Evolutionary conservation across 352 stramenopile genomes (phyloP).

Genomic region (Thalassiosira sp.): DNA sequence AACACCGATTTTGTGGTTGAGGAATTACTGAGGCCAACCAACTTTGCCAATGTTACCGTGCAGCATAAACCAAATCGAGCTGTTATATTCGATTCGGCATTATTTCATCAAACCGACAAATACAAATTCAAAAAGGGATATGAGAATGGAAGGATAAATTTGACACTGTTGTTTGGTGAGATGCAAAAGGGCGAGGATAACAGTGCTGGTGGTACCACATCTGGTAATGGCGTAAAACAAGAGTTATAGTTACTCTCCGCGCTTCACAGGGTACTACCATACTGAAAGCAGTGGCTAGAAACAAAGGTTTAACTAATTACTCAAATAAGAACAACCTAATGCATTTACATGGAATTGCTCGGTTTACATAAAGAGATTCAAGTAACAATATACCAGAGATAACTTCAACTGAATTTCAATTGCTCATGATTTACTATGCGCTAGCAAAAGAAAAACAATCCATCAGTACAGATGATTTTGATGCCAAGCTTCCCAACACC

Average conservation of each 20-base stretch:
- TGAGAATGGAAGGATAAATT: conserved; percentile 76
- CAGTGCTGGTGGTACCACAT: not conserved
- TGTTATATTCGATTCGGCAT: conserved; percentile 77
- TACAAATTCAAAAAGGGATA: conserved; percentile 71
- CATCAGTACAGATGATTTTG: too few relatives aligned
- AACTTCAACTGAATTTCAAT: too few relatives aligned
- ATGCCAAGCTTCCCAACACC: not conserved
- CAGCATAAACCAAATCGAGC: conserved; percentile 68
- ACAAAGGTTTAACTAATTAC: too few relatives aligned
- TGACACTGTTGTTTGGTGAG: conserved; percentile 76
- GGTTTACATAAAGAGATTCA: too few relatives aligned
- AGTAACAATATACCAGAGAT: too few relatives aligned
- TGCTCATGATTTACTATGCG: too few relatives aligned
- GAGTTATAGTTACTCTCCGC: not conserved
- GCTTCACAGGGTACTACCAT: too few relatives aligned
- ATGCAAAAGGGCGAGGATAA: conserved; percentile 42
- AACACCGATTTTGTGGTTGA: conserved; percentile 56
- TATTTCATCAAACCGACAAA: conserved; percentile 77
- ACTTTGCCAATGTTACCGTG: conserved; percentile 73
- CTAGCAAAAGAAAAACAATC: too few relatives aligned
- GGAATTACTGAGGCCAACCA: conserved; percentile 48
- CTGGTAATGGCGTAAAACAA: conserved; percentile 1
- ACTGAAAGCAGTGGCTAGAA: too few relatives aligned
- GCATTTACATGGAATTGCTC: too few relatives aligned
- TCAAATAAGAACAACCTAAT: too few relatives aligned